These are phyloP conservation scores for Aureobasidium sp. DNA, from an alignment of 2,329 filamentous ascomycete genomes.

Conservation along the genomic window DNA sequence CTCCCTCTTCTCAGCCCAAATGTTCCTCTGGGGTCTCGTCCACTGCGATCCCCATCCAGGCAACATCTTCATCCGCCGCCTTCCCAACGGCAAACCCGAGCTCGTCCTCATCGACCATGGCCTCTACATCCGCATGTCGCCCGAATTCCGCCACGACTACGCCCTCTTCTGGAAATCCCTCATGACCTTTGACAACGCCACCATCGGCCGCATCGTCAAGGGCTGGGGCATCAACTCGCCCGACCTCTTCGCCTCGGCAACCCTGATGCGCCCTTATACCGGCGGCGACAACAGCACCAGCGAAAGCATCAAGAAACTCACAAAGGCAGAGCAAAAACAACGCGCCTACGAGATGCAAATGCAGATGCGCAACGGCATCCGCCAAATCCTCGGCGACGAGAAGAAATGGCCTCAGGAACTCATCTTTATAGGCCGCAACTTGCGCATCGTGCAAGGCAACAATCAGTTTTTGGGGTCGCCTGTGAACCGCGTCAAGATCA, in stretches of 20 bases:
- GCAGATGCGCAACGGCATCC: constrained; percentile 63
- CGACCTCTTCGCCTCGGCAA: constrained; percentile 87
- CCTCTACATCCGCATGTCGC: constrained; percentile 85
- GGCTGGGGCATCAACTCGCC: constrained; percentile 84
- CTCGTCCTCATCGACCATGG: constrained; percentile 96
- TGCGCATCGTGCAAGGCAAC: constrained; percentile 88
- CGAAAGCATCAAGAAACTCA: constrained; percentile 43
- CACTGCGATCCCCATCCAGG: constrained; percentile 97
- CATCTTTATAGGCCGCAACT: constrained; percentile 84
- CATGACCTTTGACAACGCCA: constrained; percentile 85
- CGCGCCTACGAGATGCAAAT: constrained; percentile 74
- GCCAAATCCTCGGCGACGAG: constrained; percentile 75
- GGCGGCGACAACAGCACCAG: constrained; percentile 68
- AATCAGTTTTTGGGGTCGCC: constrained; percentile 86
- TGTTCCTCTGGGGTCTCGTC: constrained; percentile 93
- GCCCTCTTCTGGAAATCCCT: constrained; percentile 88
- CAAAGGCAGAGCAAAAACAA: constrained; percentile 49
- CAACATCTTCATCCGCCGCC: constrained; percentile 89
- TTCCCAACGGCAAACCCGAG: constrained; percentile 75
- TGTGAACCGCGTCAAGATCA: constrained; percentile 89
- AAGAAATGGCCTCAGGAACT: constrained; percentile 85
- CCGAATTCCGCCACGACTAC: constrained; percentile 79
- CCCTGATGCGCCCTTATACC: constrained; percentile 81
- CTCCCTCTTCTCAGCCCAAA: constrained; percentile 92
- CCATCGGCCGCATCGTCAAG: constrained; percentile 63